Percentiles rank a stretch among this genome's conserved stretches.
Evolutionary conservation across 2,329 filamentous ascomycete species (phyloP).

Genomic region (Botryosphaeria dothidea): DNA sequence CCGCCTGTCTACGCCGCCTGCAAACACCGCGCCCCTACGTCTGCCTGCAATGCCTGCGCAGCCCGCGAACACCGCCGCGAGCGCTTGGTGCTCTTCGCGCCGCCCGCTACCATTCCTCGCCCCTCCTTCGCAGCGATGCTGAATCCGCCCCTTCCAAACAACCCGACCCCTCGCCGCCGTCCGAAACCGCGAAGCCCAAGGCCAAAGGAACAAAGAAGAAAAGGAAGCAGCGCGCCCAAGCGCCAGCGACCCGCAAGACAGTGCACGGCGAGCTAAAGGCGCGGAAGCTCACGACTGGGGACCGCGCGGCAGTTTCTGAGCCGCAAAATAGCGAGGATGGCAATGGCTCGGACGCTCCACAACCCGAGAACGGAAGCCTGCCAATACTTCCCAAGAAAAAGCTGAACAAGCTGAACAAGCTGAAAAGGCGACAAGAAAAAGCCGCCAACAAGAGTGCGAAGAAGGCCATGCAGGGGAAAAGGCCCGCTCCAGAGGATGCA

Average conservation of each 20-base stretch:
- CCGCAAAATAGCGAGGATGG: neutral
- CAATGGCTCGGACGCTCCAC: neutral
- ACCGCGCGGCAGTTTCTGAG: neutral
- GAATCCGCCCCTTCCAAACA: neutral
- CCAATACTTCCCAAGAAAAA: neutral
- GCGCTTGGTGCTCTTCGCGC: neutral
- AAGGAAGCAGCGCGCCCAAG: neutral
- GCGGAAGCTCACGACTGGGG: neutral
- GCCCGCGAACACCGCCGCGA: neutral
- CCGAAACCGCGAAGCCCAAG: neutral
- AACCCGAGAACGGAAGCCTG: neutral
- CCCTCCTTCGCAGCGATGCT: neutral
- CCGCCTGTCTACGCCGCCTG: slow-evolving; percentile 2
- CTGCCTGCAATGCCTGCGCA: slow-evolving; percentile 15
- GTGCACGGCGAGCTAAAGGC: neutral
- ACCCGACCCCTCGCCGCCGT: neutral
- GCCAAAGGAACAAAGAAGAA: neutral
- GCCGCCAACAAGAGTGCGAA: neutral
- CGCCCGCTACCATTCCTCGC: neutral
- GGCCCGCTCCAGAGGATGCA: neutral
- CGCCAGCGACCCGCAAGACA: neutral
- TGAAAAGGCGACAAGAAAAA: neutral
- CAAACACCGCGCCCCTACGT: neutral
- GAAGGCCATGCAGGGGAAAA: neutral
- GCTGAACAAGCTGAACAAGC: too few species aligned